Percentiles rank a stretch among this genome's conserved stretches.
These are phyloP conservation scores for Aspergillus sp. DNA, from an alignment of 2,329 filamentous ascomycete species.

Conservation along the genomic window DNA sequence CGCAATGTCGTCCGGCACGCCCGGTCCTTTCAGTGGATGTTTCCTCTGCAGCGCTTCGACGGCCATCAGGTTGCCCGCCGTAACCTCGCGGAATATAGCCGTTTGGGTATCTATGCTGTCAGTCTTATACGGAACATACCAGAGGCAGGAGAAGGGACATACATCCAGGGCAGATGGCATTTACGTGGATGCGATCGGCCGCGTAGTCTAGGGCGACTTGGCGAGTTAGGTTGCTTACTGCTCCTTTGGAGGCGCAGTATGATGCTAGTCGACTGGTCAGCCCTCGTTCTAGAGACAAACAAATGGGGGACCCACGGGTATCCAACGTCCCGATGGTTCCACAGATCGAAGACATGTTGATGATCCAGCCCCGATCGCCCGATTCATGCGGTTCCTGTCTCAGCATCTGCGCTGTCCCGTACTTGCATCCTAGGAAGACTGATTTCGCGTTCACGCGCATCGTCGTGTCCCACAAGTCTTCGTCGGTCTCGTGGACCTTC, in stretches of 20 bases:
- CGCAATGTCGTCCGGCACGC: conserved; percentile 36
- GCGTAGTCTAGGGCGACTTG: conserved; percentile 53
- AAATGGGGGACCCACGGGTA: not conserved
- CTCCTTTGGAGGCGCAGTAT: conserved; percentile 53
- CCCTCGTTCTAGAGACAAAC: conserved; percentile 1
- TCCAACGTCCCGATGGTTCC: conserved; percentile 26
- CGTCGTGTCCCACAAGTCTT: conserved; percentile 47
- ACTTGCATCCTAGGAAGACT: conserved; percentile 42
- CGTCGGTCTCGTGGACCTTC: conserved; percentile 48
- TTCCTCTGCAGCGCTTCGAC: conserved; percentile 10
- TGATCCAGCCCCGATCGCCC: conserved; percentile 34
- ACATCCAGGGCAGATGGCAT: conserved; percentile 56
- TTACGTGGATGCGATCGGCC: conserved; percentile 50
- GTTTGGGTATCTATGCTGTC: conserved; percentile 25
- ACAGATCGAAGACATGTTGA: conserved; percentile 30
- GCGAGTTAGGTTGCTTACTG: conserved; percentile 51
- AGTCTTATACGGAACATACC: not conserved
- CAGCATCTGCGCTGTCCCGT: conserved; percentile 37
- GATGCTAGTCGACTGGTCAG: conserved; percentile 22
- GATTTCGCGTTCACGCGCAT: conserved; percentile 41
- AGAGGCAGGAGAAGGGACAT: not conserved
- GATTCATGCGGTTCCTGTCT: conserved; percentile 29
- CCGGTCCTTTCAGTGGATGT: conserved; percentile 30
- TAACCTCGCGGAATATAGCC: conserved; percentile 17
- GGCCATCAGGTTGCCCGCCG: not conserved